These are phyloP conservation scores for Saxophila tyrrhenica DNA, from an alignment of 495 filamentous ascomycete species.

Conservation along the genomic window DNA sequence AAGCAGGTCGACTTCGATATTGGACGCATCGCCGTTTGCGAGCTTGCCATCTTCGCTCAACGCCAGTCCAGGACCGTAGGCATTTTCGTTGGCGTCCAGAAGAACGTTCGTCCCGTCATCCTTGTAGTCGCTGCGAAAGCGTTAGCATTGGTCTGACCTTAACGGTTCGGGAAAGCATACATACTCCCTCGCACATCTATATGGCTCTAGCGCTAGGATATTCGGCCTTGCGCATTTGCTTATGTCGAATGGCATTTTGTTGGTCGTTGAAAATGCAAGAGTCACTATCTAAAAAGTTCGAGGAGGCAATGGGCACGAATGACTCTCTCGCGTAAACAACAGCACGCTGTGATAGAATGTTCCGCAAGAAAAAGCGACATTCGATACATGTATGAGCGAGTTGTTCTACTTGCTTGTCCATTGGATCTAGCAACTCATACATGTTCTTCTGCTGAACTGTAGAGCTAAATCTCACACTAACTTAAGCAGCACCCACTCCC, in stretches of 20 bases:
- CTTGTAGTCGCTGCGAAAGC: conserved; percentile 78
- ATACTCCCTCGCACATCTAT: conserved; percentile 34
- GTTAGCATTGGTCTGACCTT: conserved; percentile 22
- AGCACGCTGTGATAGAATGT: no score
- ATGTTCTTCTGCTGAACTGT: no score
- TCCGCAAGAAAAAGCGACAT: no score
- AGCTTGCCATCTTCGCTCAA: conserved; percentile 38
- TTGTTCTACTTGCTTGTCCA: no score
- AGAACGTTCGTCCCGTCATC: conserved; percentile 95
- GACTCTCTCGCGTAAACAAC: no score
- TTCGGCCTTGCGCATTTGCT: conserved; percentile 30
- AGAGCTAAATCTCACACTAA: no score
- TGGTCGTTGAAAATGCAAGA: no score
- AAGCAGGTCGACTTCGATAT: conserved; percentile 51
- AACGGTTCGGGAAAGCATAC: conserved; percentile 3
- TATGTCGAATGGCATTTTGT: conserved; percentile 23
- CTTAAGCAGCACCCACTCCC: no score
- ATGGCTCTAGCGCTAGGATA: conserved; percentile 32
- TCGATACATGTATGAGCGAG: no score
- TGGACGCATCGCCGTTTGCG: conserved; percentile 27
- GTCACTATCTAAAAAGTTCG: no score
- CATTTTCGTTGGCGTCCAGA: conserved; percentile 96
- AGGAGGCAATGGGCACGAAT: no score
- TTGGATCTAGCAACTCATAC: no score
- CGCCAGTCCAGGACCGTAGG: conserved; percentile 67